Conservation (phyloP, 768 basidiomycete genomes). For the Kwoniella botswanensis region DNA sequence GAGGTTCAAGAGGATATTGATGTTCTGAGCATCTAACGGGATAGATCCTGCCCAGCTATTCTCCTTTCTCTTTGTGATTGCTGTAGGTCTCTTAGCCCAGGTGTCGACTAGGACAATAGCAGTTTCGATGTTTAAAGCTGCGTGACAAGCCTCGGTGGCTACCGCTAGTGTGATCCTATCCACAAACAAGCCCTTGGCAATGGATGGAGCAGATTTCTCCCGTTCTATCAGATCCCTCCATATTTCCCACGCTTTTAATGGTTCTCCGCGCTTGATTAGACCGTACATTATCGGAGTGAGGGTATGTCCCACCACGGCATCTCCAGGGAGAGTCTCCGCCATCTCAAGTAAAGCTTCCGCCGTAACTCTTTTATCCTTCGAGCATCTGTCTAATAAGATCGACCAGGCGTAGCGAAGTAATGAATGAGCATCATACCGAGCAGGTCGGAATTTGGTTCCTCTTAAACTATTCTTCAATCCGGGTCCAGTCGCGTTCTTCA, state of each 20-base stretch:
- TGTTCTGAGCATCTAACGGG: slow-evolving; percentile 34
- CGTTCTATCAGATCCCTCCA: slow-evolving; percentile 35
- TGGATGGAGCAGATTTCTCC: slow-evolving; percentile 9
- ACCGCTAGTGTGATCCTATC: slow-evolving; percentile 34
- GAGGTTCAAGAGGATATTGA: slow-evolving; percentile 38
- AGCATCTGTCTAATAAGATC: slow-evolving; percentile 23
- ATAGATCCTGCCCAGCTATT: slow-evolving; percentile 18
- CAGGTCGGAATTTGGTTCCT: slow-evolving; percentile 1
- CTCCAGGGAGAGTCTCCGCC: slow-evolving; percentile 18
- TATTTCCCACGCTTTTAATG: slow-evolving; percentile 31
- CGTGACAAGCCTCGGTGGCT: slow-evolving; percentile 25
- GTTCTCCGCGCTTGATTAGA: slow-evolving; percentile 25
- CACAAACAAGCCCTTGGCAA: slow-evolving; percentile 20
- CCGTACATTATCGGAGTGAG: slow-evolving; percentile 42
- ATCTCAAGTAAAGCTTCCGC: slow-evolving; percentile 26
- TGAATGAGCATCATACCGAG: background rate
- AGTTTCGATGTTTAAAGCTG: slow-evolving; percentile 18
- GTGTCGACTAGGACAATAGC: slow-evolving; percentile 40
- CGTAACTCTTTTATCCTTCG: slow-evolving; percentile 9
- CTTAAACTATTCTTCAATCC: background rate
- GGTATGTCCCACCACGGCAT: slow-evolving; percentile 22
- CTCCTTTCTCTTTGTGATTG: background rate
- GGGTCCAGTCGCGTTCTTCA: background rate
- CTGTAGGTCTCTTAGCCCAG: slow-evolving; percentile 28
- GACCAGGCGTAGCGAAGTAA: slow-evolving; percentile 38